Evolutionary conservation across 352 stramenopile genomes (phyloP), one percentile per base, ranked within the genome.

Genomic region (Phytopythium mirpurense): DNA sequence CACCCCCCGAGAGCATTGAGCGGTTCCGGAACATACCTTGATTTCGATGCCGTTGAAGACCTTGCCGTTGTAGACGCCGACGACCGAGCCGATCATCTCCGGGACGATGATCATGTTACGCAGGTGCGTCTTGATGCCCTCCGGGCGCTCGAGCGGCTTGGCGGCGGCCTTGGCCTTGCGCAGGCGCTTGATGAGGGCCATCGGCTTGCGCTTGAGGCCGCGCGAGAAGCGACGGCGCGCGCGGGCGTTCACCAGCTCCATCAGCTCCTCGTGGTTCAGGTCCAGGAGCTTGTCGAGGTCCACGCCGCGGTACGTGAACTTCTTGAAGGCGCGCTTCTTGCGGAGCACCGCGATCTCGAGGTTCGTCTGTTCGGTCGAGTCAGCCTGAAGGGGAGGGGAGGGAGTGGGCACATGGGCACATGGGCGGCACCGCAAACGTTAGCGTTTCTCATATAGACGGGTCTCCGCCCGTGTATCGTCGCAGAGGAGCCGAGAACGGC

Each of bases 21-120:
- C 70, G 62, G 72, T 90, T 89, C 82, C 83, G 82, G 82, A 90
- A 89, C 83, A 88, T 78, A 93, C 83, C 83, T 99, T 99, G 78
- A 99, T 99, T 83, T 99, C 97, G 75, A 99, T 97, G 81, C 93
- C 92, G 83, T 97, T 98, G 78, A 99, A 99, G 74, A 97, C 96
- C 79, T 99, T 98, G 88, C 97, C 97, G 81, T 99, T 99, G 95
- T 99, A 99, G 56, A 99, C 97, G 74, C 95, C 97, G 67, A 99
- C 92, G 63, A 99, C 97, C 66, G 91, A 98, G 72, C 97, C 97
- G 77, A 99, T 99, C 97, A 99, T 99, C 84, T 99, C 97, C 51
- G 97, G 97, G 54, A 99, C 93, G 71, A 99, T 99, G 74, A 99
- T 98, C 97, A 99, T 99, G 87, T 99, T 98, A 81, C 97, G 91